These are phyloP conservation scores for Seminavis robusta DNA, from an alignment of 108 stramenopile species.

Conservation along the genomic window DNA sequence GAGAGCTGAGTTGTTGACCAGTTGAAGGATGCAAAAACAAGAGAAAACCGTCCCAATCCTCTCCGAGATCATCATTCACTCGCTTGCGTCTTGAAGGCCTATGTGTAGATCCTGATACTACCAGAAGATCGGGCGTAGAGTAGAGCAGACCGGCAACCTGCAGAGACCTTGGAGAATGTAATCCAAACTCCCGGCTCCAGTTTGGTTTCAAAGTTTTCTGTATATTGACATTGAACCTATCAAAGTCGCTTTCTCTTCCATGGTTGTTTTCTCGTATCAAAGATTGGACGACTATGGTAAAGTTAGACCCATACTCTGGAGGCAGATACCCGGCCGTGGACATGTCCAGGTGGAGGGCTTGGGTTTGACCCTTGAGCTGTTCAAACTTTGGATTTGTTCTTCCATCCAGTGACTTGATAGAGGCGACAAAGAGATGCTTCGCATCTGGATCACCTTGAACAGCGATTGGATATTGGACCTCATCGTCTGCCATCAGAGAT, in stretches of 20 bases:
- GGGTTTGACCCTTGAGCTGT: background rate
- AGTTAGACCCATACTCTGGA: background rate
- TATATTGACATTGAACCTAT: background rate
- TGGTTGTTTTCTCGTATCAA: too few species aligned
- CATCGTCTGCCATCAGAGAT: conserved; percentile 1
- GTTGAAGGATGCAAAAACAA: conserved; percentile 22
- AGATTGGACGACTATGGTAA: background rate
- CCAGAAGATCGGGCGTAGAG: background rate
- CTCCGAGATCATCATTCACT: conserved; percentile 6
- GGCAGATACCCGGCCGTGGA: conserved; percentile 1
- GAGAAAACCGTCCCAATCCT: conserved; percentile 43
- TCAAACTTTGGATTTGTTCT: background rate
- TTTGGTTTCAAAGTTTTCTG: background rate
- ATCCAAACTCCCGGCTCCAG: conserved; percentile 10
- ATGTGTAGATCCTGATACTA: conserved; percentile 6
- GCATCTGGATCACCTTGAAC: background rate
- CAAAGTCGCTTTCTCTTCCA: too few species aligned
- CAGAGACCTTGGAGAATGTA: background rate
- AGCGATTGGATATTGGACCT: conserved; percentile 16
- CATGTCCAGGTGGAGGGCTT: background rate
- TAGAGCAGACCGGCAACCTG: conserved; percentile 7
- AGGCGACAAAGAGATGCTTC: background rate
- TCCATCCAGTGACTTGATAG: background rate
- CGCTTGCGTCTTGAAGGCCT: conserved; percentile 6
- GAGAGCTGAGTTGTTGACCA: conserved; percentile 3